phyloP scores from a whole-genome alignment of 2,329 filamentous ascomycete species.

The Aureobasidium subglaciale region DNA sequence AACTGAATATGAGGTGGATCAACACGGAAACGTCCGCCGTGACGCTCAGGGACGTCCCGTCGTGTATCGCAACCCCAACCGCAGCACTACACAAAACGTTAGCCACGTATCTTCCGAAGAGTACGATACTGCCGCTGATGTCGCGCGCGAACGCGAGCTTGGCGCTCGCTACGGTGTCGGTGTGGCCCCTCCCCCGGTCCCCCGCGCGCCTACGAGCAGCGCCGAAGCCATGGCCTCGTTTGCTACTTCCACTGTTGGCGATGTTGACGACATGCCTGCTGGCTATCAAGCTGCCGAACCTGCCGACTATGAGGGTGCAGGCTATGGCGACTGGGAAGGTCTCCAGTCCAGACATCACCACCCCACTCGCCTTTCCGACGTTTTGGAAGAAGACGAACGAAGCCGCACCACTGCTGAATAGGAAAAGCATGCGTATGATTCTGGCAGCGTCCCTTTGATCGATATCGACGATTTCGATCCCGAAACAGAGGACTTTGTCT shows the following conservation, averaged over 20 bases:
- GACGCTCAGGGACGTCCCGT: conserved; percentile 57
- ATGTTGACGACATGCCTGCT: conserved; percentile 9
- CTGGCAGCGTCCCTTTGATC: neutral
- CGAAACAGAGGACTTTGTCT: neutral
- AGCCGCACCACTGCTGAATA: conserved; percentile 26
- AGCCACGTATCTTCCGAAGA: conserved; percentile 44
- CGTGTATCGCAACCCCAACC: conserved; percentile 34
- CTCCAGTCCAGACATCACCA: conserved; percentile 71
- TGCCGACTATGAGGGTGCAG: conserved; percentile 43
- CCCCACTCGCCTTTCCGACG: conserved; percentile 80
- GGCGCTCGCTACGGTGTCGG: conserved; percentile 38
- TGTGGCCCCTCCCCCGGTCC: conserved; percentile 19
- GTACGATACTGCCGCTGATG: conserved; percentile 47
- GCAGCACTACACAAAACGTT: neutral
- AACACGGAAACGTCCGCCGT: conserved; percentile 52
- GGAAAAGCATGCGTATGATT: neutral
- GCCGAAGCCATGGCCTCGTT: conserved; percentile 29
- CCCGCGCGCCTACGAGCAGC: conserved; percentile 24
- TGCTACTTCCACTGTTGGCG: conserved; percentile 17
- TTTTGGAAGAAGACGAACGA: conserved; percentile 73
- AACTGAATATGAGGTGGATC: conserved; percentile 64
- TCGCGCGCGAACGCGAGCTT: conserved; percentile 42
- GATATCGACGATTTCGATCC: neutral
- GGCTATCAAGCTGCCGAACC: conserved; percentile 22
- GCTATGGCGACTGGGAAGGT: conserved; percentile 62